Evolutionary conservation across 768 basidiomycete species (phyloP).

Genomic region (Panaeolus papilionaceus): DNA sequence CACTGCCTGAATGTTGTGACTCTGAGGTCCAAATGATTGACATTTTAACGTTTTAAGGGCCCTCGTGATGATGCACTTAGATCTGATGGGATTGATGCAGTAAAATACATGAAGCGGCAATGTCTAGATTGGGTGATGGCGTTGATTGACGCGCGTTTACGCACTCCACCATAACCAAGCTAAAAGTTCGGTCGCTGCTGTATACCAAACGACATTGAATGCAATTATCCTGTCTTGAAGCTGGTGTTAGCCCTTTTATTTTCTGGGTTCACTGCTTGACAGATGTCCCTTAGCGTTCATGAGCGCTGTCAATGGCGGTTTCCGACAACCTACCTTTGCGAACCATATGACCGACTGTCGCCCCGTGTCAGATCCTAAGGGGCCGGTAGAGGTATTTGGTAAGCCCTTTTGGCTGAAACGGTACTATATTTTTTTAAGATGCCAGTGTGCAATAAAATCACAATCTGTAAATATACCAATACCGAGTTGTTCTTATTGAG

Average conservation of each 20-base stretch:
- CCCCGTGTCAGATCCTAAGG: too few relatives aligned
- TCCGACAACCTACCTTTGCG: too few relatives aligned
- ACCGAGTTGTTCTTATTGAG: too few relatives aligned
- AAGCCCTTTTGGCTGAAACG: too few relatives aligned
- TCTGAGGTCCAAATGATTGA: neutral
- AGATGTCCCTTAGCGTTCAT: too few relatives aligned
- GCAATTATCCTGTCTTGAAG: neutral
- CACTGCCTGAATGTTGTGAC: neutral
- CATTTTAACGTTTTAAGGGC: neutral
- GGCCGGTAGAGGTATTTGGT: too few relatives aligned
- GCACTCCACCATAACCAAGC: neutral
- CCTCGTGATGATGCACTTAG: neutral
- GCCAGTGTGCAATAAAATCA: too few relatives aligned
- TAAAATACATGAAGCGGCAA: neutral
- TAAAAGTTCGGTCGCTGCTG: neutral
- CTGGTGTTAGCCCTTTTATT: neutral
- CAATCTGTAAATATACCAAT: too few relatives aligned
- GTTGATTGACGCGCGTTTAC: conserved; percentile 13
- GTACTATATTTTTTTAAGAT: too few relatives aligned
- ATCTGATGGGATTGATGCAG: neutral
- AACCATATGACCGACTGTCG: too few relatives aligned
- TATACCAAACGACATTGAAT: neutral
- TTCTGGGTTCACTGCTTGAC: too few relatives aligned
- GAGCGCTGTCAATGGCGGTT: too few relatives aligned
- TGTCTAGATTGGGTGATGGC: conserved; percentile 6